phyloP scores from a whole-genome alignment of 2,329 filamentous ascomycete genomes.

The Diaporthe sp. region DNA sequence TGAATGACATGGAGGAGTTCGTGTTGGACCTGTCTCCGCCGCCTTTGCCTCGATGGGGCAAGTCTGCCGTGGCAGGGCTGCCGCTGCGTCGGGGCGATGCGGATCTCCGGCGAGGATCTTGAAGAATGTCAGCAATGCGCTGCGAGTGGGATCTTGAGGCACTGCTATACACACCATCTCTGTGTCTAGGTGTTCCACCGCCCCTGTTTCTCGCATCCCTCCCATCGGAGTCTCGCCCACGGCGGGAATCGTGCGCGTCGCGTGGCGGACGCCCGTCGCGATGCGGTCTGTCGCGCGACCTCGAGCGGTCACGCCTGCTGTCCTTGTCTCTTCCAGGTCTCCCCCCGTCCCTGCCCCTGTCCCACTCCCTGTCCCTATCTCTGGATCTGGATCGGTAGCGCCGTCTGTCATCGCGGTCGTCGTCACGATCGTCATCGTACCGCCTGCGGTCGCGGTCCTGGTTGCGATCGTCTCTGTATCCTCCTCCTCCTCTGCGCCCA shows the following conservation, averaged over 20 bases:
- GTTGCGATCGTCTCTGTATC: slow-evolving; percentile 53
- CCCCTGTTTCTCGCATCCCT: slow-evolving; percentile 31
- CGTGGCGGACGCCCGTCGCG: slow-evolving; percentile 43
- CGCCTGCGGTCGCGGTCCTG: slow-evolving; percentile 53
- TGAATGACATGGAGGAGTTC: slow-evolving; percentile 52
- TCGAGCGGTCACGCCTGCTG: slow-evolving; percentile 35
- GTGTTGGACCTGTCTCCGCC: slow-evolving; percentile 39
- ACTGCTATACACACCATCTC: slow-evolving; percentile 29
- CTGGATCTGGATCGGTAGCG: slow-evolving; percentile 45
- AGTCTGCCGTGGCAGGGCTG: slow-evolving; percentile 45
- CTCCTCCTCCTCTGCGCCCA: slow-evolving; percentile 49
- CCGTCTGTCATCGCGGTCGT: slow-evolving; percentile 48
- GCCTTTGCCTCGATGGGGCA: slow-evolving; percentile 54
- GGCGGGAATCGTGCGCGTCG: slow-evolving; percentile 34
- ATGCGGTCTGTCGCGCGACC: slow-evolving; percentile 48
- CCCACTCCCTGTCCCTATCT: slow-evolving; percentile 48
- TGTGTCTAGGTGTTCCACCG: slow-evolving; percentile 36
- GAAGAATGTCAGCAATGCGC: slow-evolving; percentile 13
- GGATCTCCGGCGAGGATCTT: slow-evolving; percentile 53
- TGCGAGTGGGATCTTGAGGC: fast-evolving
- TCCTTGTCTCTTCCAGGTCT: slow-evolving; percentile 49
- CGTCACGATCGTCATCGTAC: slow-evolving; percentile 49
- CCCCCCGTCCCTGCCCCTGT: slow-evolving; percentile 53
- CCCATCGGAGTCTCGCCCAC: slow-evolving; percentile 31
- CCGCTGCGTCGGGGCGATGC: slow-evolving; percentile 51